phyloP scores from a whole-genome alignment of 768 basidiomycete genomes.

The Strobilomyces confusus region DNA sequence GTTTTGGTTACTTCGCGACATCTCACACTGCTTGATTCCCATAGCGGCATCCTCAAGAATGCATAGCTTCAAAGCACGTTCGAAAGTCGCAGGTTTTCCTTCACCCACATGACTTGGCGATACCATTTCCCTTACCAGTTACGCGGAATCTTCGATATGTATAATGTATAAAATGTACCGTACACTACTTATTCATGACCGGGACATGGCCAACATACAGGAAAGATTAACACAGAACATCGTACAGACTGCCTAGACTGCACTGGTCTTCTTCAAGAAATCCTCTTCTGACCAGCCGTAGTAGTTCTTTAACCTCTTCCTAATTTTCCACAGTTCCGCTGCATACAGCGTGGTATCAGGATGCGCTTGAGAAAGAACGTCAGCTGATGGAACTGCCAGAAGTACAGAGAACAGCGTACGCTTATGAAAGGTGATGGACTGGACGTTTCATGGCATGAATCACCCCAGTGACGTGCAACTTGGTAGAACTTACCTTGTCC shows the following conservation, averaged over 20 bases:
- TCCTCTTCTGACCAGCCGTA: constrained; percentile 65
- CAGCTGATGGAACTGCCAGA: background rate
- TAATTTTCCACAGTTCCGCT: constrained; percentile 44
- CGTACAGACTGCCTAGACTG: background rate
- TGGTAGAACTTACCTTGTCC: constrained; percentile 37
- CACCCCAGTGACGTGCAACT: background rate
- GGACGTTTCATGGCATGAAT: background rate
- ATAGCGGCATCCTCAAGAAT: constrained; percentile 1
- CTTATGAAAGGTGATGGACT: constrained; percentile 77
- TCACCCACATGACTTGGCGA: background rate
- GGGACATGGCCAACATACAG: background rate
- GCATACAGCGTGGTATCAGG: constrained; percentile 62
- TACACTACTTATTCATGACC: background rate
- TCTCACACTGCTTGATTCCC: background rate
- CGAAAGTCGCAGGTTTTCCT: background rate
- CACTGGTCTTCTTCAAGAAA: constrained; percentile 27
- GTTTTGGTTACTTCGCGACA: background rate
- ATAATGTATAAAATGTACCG: background rate
- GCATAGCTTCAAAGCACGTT: background rate
- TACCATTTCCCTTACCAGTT: background rate
- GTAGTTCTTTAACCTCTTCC: constrained; percentile 52
- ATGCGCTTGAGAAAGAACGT: constrained; percentile 48
- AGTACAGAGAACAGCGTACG: constrained; percentile 38
- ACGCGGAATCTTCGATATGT: background rate
- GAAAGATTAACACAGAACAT: background rate